phyloP scores from a whole-genome alignment of 1,139 yeast genomes.

The Scheffersomyces segobiensis region DNA sequence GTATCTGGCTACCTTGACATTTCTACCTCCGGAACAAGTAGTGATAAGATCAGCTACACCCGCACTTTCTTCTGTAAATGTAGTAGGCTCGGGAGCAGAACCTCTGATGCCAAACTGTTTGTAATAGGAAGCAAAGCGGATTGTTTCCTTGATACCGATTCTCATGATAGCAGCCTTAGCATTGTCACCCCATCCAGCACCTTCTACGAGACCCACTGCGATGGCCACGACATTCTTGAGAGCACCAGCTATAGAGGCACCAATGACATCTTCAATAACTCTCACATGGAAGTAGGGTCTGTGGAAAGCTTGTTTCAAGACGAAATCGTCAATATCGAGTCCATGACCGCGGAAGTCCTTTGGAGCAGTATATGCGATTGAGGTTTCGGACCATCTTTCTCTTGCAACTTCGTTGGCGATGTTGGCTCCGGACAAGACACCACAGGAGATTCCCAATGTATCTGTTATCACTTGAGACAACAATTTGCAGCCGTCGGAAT shows the following conservation, averaged over 20 bases:
- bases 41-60: slow-evolving; percentile 98
- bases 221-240: slow-evolving; percentile 90
- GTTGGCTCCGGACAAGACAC: slow-evolving; percentile 94
- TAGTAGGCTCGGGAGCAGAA: slow-evolving; percentile 67
- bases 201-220: slow-evolving; percentile 94
- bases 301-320: slow-evolving; percentile 80
- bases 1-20: slow-evolving; percentile 81
- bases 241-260: slow-evolving; percentile 94
- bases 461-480: slow-evolving; percentile 74
- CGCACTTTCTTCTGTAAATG: slow-evolving; percentile 89
- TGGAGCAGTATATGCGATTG: slow-evolving; percentile 83
- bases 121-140: slow-evolving; percentile 50
- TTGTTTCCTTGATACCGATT: slow-evolving; percentile 85
- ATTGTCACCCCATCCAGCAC: slow-evolving; percentile 97
- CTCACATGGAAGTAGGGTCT: slow-evolving; percentile 94
- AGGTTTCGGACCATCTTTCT: slow-evolving; percentile 93
- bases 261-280: slow-evolving; percentile 87
- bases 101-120: slow-evolving; percentile 67
- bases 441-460: slow-evolving; percentile 82
- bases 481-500: slow-evolving; percentile 75
- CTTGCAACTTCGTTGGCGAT: slow-evolving; percentile 93
- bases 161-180: slow-evolving; percentile 96
- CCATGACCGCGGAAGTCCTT: slow-evolving; percentile 70
- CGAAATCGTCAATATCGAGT: slow-evolving; percentile 67
- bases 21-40: slow-evolving; percentile 95